Evolutionary conservation across 352 stramenopile genomes (phyloP).

Genomic region (Globisporangium alternatum): DNA sequence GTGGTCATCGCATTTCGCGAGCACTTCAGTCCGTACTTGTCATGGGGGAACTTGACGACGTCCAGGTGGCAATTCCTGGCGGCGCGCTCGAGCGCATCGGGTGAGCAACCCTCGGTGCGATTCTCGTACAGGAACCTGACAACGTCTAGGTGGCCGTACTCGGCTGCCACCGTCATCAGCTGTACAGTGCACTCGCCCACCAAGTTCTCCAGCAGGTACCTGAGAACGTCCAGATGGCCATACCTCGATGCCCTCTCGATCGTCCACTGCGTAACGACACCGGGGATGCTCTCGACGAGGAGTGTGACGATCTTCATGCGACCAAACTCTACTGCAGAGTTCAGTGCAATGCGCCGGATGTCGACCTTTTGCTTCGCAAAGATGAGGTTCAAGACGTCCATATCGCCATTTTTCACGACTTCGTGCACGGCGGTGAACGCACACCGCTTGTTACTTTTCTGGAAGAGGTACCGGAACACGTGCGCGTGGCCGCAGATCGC

Average conservation of each 20-base stretch:
- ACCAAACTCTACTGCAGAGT: not conserved
- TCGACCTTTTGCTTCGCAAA: not conserved
- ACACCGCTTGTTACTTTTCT: not conserved
- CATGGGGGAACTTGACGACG: not conserved
- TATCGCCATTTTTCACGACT: not conserved
- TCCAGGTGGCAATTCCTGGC: not conserved
- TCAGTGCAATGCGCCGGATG: not conserved
- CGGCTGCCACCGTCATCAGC: not conserved
- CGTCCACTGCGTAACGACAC: not conserved
- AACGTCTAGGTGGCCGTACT: not conserved
- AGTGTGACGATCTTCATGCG: not conserved
- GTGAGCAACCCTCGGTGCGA: not conserved
- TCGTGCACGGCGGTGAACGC: not conserved
- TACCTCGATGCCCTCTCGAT: not conserved
- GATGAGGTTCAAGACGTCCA: not conserved
- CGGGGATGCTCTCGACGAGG: not conserved
- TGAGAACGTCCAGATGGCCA: not conserved
- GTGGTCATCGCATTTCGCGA: not conserved
- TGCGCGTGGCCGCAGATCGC: not conserved
- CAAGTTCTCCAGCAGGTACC: not conserved
- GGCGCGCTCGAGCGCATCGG: not conserved
- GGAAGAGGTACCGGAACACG: not conserved
- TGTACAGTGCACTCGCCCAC: not conserved
- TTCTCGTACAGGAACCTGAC: conserved; percentile 6
- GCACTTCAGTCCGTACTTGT: not conserved